These are phyloP conservation scores for Athelia sp. DNA, from an alignment of 1,284 basidiomycete species.

Conservation along the genomic window DNA sequence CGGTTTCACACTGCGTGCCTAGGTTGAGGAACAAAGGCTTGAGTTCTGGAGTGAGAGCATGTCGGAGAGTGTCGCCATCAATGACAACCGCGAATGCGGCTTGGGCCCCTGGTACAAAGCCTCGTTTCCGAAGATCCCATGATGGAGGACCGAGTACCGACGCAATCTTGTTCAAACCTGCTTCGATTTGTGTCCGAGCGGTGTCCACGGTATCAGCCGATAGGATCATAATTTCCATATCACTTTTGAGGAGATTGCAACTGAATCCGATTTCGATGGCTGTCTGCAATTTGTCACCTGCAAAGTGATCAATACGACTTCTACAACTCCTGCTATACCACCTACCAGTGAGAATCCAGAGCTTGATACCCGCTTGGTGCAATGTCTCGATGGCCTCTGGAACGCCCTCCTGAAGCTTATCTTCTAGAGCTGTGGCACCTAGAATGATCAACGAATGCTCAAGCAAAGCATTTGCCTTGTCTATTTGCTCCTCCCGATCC, in stretches of 20 bases:
- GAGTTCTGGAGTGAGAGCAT: slow-evolving; percentile 75
- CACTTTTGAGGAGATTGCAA: slow-evolving; percentile 87
- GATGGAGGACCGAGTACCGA: slow-evolving; percentile 68
- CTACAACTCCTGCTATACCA: slow-evolving; percentile 8
- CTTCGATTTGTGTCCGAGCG: slow-evolving; percentile 85
- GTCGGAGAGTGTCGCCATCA: slow-evolving; percentile 88
- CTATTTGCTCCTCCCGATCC: slow-evolving; percentile 87
- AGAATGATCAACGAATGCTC: slow-evolving; percentile 82
- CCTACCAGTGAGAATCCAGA: slow-evolving; percentile 90
- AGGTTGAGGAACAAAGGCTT: slow-evolving; percentile 88
- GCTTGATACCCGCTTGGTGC: slow-evolving; percentile 91
- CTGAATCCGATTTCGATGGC: slow-evolving; percentile 95
- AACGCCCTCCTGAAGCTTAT: slow-evolving; percentile 95
- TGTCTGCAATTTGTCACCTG: slow-evolving; percentile 95
- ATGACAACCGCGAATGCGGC: slow-evolving; percentile 91
- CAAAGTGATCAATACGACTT: slow-evolving; percentile 5
- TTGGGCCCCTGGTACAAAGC: slow-evolving; percentile 62
- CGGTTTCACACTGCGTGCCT: slow-evolving; percentile 94
- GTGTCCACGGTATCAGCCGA: slow-evolving; percentile 78
- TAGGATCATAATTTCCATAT: slow-evolving; percentile 96
- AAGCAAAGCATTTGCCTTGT: slow-evolving; percentile 80
- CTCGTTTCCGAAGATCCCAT: slow-evolving; percentile 50
- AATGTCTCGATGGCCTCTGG: slow-evolving; percentile 93
- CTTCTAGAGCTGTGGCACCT: slow-evolving; percentile 94
- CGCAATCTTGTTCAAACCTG: slow-evolving; percentile 91